phyloP scores from a whole-genome alignment of 2,329 filamentous ascomycete genomes.

The Nothophoma quercina region DNA sequence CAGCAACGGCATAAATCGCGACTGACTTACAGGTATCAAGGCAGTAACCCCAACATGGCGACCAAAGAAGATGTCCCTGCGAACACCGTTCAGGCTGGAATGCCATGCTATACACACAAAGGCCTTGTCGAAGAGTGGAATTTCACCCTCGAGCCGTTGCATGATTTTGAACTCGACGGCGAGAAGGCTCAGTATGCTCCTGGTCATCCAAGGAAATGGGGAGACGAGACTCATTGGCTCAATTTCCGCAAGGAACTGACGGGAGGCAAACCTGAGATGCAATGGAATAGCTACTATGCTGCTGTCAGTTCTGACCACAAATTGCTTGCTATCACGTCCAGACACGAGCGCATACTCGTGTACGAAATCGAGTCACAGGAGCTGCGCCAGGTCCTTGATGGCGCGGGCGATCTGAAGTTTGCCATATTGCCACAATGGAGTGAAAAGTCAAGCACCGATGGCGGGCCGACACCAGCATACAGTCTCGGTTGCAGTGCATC shows the following conservation, averaged over 20 bases:
- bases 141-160: conserved; percentile 22
- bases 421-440: conserved; percentile 7
- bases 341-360: conserved; percentile 22
- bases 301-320: conserved; percentile 33
- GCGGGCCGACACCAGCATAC: conserved; percentile 26
- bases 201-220: conserved; percentile 29
- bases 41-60: not conserved
- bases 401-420: conserved; percentile 27
- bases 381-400: conserved; percentile 34
- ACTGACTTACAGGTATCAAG: not conserved
- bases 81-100: not conserved
- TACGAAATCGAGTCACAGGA: conserved; percentile 34
- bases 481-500: conserved; percentile 27
- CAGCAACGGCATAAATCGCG: not conserved
- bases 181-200: conserved; percentile 22
- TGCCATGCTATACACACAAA: conserved; percentile 7
- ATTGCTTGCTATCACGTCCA: conserved; percentile 34
- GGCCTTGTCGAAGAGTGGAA: conserved; percentile 22
- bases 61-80: not conserved
- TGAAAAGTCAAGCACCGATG: not conserved
- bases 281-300: conserved; percentile 14
- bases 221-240: conserved; percentile 13
- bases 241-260: conserved; percentile 18
- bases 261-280: not conserved
- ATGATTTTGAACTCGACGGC: conserved; percentile 24